Evolutionary conservation across 306 rosid species (phyloP).

Genomic region (Vicia faba): DNA sequence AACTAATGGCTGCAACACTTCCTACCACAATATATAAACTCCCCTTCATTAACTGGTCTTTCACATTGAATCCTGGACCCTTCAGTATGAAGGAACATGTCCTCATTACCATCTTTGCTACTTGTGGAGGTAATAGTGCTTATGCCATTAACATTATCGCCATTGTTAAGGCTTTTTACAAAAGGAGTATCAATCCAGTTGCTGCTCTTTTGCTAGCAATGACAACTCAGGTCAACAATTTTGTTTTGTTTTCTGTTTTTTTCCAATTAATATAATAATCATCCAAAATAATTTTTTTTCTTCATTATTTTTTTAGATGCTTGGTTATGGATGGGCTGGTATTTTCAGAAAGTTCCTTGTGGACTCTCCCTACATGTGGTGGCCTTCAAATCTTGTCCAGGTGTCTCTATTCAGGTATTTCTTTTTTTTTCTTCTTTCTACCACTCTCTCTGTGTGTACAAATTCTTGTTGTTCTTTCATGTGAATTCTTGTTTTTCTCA

Average conservation of each 20-base stretch:
- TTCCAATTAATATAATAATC: neutral
- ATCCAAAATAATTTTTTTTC: neutral
- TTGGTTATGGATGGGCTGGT: slow-evolving; percentile 99
- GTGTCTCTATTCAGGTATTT: slow-evolving; percentile 83
- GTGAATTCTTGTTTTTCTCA: neutral
- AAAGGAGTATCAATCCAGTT: slow-evolving; percentile 50
- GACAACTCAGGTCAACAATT: slow-evolving; percentile 70
- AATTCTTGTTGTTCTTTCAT: neutral
- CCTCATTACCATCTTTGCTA: slow-evolving; percentile 78
- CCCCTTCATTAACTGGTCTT: slow-evolving; percentile 59
- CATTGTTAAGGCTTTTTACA: slow-evolving; percentile 85
- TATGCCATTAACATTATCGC: slow-evolving; percentile 76
- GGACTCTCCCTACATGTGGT: slow-evolving; percentile 98
- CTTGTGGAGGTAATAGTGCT: slow-evolving; percentile 63
- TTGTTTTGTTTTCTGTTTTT: neutral
- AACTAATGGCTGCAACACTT: slow-evolving; percentile 79
- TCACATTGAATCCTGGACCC: slow-evolving; percentile 81
- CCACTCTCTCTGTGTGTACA: neutral
- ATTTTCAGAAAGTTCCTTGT: slow-evolving; percentile 75
- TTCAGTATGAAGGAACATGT: slow-evolving; percentile 83
- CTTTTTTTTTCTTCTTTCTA: neutral
- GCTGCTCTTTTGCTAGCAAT: slow-evolving; percentile 69
- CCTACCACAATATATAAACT: slow-evolving; percentile 40
- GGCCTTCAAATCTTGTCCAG: slow-evolving; percentile 85
- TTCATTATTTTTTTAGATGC: slow-evolving; percentile 57